Base-by-base conservation (phyloP, 805 yeast genomes). In the Ogataea methanolica region DNA sequence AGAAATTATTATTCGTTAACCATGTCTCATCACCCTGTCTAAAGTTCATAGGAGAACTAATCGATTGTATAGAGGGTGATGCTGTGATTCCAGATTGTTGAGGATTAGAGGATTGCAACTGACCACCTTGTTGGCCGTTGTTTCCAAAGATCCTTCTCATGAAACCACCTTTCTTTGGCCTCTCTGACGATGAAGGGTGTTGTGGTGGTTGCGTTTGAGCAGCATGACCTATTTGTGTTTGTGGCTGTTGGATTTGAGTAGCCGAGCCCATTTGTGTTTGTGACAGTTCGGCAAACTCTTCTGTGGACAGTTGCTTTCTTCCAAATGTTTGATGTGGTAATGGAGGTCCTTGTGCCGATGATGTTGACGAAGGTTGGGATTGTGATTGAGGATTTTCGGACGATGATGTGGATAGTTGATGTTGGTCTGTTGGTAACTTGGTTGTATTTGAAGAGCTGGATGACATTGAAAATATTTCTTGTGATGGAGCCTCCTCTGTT, bases 11-110 rank as follows among this genome's bases (percentile, higher is more conserved):
- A 6, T 50, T 42, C 6, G 46, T 45, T 31, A 50, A 29, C 3
- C 51, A 33, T 0, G 61, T 47, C 7, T 57, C 65, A 9, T 63
- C 68, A 36, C 63, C 61, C 22, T 52, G 59, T 36, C 64, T 53
- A 38, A 63, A 58, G 48, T 65, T 63, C 60, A 57, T 56, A 22
- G 69, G 69, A 11, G 60, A 58, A 40, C 69, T 55, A 12, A 65
- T 65, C n/a, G 50, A 47, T 26, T 51, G 59, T 19, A 46, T 40
- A 1, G 62, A 53, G 11, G 56, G 56, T 5, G 62, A 54, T 1
- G 46, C 26, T 14, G 54, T 39, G 45, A 54, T 45, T 15, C 47
- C 44, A 11, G 45, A 19, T 5, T 7, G 36, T 17, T 21, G 53
- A 14, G 19, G 22, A 6, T n/a, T 16, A 4, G 11, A 15, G 6